phyloP scores from a whole-genome alignment of 495 filamentous ascomycete genomes.

The Talaromyces nanjingensis region DNA sequence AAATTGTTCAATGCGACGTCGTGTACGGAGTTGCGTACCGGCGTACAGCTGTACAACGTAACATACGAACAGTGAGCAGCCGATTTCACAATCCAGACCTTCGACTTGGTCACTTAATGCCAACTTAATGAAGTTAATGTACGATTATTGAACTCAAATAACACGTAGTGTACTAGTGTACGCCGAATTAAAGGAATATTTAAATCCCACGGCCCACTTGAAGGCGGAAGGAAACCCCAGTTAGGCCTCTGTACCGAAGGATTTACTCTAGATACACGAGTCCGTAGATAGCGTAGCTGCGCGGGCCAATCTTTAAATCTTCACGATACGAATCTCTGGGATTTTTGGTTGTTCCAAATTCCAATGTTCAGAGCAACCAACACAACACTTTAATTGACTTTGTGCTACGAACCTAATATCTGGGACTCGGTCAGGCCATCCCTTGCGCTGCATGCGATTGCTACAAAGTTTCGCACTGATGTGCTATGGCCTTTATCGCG shows the following conservation, averaged over 20 bases:
- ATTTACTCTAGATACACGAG: neutral
- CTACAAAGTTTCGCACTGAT: neutral
- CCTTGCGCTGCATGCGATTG: neutral
- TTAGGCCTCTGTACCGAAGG: neutral
- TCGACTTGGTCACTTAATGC: neutral
- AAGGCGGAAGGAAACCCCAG: neutral
- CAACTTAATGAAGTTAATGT: neutral
- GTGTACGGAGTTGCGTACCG: neutral
- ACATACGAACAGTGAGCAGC: neutral
- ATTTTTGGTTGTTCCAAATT: too few species aligned
- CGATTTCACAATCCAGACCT: neutral
- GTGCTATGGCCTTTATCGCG: slow-evolving; percentile 41
- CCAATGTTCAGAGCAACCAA: neutral
- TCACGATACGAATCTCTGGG: too few species aligned
- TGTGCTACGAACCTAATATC: neutral
- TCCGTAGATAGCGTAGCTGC: too few species aligned
- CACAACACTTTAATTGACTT: neutral
- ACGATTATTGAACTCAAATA: neutral
- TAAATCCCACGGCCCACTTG: neutral
- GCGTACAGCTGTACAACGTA: neutral
- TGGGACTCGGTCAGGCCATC: neutral
- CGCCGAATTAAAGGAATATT: neutral
- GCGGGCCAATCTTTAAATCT: too few species aligned
- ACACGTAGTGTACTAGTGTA: neutral
- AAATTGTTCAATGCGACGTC: neutral